Conservation (phyloP, 805 yeast genomes). For the Metschnikowia similis region DNA sequence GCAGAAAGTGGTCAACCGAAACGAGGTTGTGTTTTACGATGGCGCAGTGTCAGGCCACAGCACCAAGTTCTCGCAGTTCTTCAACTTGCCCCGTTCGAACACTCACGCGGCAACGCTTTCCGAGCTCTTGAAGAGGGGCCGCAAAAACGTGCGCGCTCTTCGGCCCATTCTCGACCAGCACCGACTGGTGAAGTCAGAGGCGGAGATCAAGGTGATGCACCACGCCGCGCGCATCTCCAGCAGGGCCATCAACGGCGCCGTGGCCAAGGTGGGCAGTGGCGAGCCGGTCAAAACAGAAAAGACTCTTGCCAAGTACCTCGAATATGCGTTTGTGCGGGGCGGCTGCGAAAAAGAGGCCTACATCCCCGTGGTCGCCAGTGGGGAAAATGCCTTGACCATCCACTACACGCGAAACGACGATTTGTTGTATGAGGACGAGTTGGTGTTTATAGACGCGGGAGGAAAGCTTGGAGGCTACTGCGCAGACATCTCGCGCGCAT, state of each 20-base stretch:
- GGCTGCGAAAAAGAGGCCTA: conserved; percentile 92
- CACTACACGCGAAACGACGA: conserved; percentile 95
- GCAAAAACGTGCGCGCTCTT: conserved; percentile 42
- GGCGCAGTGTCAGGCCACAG: conserved; percentile 6
- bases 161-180: conserved; percentile 40
- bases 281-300: conserved; percentile 62
- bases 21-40: conserved; percentile 56
- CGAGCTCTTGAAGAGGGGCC: conserved; percentile 23
- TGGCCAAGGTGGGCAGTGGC: conserved; percentile 47
- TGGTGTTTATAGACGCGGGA: conserved; percentile 92
- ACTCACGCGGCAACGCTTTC: conserved; percentile 14
- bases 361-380: conserved; percentile 95
- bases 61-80: conserved; percentile 16
- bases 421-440: conserved; percentile 65
- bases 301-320: conserved; percentile 73
- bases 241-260: conserved; percentile 79
- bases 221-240: conserved; percentile 80
- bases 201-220: conserved; percentile 77
- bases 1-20: conserved; percentile 43
- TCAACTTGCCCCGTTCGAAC: conserved; percentile 12
- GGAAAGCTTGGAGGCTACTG: conserved; percentile 93
- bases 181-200: conserved; percentile 69
- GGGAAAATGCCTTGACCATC: conserved; percentile 81
- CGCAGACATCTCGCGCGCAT: conserved; percentile 92
- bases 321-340: conserved; percentile 74